A percentile compares a stretch with the other conserved stretches of the same genome.
Conservation (phyloP, 352 stramenopile genomes). For the Peronospora destructor region DNA sequence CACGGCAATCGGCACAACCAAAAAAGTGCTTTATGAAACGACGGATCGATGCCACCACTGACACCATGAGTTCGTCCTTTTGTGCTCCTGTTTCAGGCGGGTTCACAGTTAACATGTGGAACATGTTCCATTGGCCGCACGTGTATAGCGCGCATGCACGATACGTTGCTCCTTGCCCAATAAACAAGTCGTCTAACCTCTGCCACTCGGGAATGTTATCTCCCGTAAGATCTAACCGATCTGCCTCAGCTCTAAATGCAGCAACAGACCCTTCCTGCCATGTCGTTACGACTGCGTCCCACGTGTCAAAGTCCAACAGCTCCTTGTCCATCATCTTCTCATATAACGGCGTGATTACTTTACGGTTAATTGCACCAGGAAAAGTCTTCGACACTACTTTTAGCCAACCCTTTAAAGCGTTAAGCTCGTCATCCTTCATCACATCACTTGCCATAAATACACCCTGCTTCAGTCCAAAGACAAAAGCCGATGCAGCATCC, state of each 20-base stretch:
- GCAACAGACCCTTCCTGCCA: constrained; percentile 52
- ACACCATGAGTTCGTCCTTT: constrained; percentile 49
- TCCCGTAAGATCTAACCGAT: constrained; percentile 44
- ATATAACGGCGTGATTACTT: constrained; percentile 48
- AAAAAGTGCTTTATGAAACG: constrained; percentile 86
- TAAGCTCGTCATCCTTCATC: constrained; percentile 69
- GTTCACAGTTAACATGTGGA: constrained; percentile 82
- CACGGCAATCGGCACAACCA: constrained; percentile 64
- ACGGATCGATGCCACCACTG: constrained; percentile 64
- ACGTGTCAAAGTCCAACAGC: constrained; percentile 68
- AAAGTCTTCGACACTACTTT: constrained; percentile 67
- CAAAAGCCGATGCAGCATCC: constrained; percentile 68
- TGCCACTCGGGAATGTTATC: constrained; percentile 58
- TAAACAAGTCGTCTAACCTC: constrained; percentile 52
- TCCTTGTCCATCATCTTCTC: constrained; percentile 42
- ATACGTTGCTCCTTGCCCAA: constrained; percentile 57
- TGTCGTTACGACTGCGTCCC: constrained; percentile 47
- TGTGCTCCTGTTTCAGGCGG: constrained; percentile 34
- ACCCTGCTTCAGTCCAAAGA: constrained; percentile 74
- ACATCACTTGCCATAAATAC: constrained; percentile 70
- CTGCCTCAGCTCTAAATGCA: constrained; percentile 51
- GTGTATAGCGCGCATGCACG: constrained; percentile 71
- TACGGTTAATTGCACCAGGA: constrained; percentile 63
- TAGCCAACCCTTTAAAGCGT: constrained; percentile 75
- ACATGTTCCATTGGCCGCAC: constrained; percentile 83